Base-by-base conservation (phyloP, 352 stramenopile genomes). In the Thraustotheca clavata region DNA sequence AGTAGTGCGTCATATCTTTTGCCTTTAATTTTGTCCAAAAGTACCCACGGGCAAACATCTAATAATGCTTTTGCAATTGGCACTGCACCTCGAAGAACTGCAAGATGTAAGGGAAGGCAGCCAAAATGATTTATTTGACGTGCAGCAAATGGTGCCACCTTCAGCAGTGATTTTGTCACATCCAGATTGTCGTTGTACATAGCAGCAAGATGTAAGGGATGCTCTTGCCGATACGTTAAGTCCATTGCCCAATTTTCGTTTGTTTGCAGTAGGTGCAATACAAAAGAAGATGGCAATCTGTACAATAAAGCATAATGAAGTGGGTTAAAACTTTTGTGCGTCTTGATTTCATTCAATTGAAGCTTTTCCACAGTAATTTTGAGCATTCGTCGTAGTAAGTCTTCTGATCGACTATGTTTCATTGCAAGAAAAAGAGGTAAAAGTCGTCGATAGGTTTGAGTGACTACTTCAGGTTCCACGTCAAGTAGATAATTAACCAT, bases 251-350 rank as follows among this genome's bases (percentile, higher is more conserved):
- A 62, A 18, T 43, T 54, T 3, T 77, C 73, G 60, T 77, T 72
- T 4, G 38, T 38, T 0, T 61, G 49, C 1, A 87, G 24, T 8
- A 90, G 20, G 22, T 70, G 35, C 12, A 71, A 60, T 0, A 86
- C 38, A 55, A n/a, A 31, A 35, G 0, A 66, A 63, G n/a, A 61
- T 46, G 29, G 5, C 71, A 60, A 20, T 5, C 79, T 71, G 55
- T 88, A 76, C 0, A 88, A 49, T 6, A 88, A 50, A 11, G 63
- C 69, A 31, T 86, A 90, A 20, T 88, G 81, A 29, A 90, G 57
- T 14, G 88, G 63, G 6, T 80, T 86, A 22, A 71, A 83, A 16
- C 62, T 57, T 7, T 72, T 84, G 1, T 46, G 73, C 22, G 71
- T 80, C 14, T 66, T 73, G 33, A 57, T 46, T 31, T 27, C 34